Evolutionary conservation across 83 land plant genomes (phyloP), one percentile per base, ranked within the genome.

Genomic region (Thuja plicata): DNA sequence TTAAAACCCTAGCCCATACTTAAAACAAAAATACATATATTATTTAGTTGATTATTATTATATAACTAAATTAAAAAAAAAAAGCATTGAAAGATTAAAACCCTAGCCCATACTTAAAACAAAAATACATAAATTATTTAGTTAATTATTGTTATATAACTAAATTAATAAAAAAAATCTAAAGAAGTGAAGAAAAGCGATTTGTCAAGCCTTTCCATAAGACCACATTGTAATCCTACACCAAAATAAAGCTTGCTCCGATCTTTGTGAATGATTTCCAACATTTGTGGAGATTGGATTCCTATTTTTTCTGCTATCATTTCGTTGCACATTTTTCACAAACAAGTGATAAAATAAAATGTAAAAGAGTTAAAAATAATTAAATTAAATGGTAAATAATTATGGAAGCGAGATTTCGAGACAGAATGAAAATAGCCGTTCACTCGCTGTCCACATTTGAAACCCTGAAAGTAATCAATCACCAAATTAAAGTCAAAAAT

Each of bases 341-440:
- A 24, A 27, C n/a, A 24, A n/a, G 19, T 24, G 8, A 24, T 70
- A n/a, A n/a, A 70, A 70, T 70, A 24, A 70, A 24, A 24, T 70
- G 27, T 70, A 24, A n/a, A n/a, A 70, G 74, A n/a, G 8, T 70
- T 24, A 4, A 7, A 70, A 70, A 70, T 24, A 24, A 24, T 8
- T 1, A 70, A n/a, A 70, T 21, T 66, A 70, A 70, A 24, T 70
- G 8, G 27, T 54, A 3, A 15, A 70, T 70, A 70, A 70, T 70
- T 30, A 74, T 32, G 32, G 10, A 10, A 74, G 13, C 30, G 12
- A 43, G 45, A 5, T 1, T 3, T 43, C 45, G 45, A 32, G 30
- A 11, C 78, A 34, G 38, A 12, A 76, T 32, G 17, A 84, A 84
- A 30, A 32, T 84, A 84, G 86, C 86, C 86, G 86, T 84, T 84